Conservation (phyloP, 352 stramenopile genomes). For the Phytophthora cactorum region DNA sequence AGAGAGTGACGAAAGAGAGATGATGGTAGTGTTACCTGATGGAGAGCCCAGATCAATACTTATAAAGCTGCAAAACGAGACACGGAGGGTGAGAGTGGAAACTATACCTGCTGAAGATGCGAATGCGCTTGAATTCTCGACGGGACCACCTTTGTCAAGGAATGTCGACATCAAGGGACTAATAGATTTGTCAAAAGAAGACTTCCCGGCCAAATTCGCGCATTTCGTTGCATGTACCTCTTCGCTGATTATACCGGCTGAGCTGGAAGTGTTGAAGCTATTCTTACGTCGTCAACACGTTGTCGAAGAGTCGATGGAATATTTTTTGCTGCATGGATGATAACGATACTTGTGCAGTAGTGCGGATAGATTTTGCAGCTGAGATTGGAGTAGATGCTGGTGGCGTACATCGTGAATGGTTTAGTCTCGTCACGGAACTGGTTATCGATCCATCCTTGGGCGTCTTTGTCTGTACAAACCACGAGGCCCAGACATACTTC, state of each 20-base stretch:
- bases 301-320: slow-evolving; percentile 59
- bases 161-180: slow-evolving; percentile 30
- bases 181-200: slow-evolving; percentile 37
- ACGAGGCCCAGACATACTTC: slow-evolving; percentile 55
- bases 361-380: slow-evolving; percentile 71
- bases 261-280: slow-evolving; percentile 54
- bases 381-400: slow-evolving; percentile 80
- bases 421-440: slow-evolving; percentile 62
- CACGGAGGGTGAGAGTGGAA: slow-evolving; percentile 6
- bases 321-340: slow-evolving; percentile 51
- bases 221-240: slow-evolving; percentile 53
- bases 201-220: slow-evolving; percentile 60
- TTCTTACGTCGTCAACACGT: slow-evolving; percentile 48
- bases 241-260: slow-evolving; percentile 43
- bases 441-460: slow-evolving; percentile 41
- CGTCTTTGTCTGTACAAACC: slow-evolving; percentile 52
- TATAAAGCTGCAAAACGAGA: slow-evolving; percentile 15
- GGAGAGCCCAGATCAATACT: slow-evolving; percentile 18
- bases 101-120: slow-evolving; percentile 8
- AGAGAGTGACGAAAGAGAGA: slow-evolving; percentile 2
- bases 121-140: slow-evolving; percentile 27
- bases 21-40: background rate
- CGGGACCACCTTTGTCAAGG: slow-evolving; percentile 3
- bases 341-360: slow-evolving; percentile 39
- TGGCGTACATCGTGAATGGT: slow-evolving; percentile 82